phyloP scores from a whole-genome alignment of 1,284 basidiomycete genomes.

The Heterobasidion occidentale region DNA sequence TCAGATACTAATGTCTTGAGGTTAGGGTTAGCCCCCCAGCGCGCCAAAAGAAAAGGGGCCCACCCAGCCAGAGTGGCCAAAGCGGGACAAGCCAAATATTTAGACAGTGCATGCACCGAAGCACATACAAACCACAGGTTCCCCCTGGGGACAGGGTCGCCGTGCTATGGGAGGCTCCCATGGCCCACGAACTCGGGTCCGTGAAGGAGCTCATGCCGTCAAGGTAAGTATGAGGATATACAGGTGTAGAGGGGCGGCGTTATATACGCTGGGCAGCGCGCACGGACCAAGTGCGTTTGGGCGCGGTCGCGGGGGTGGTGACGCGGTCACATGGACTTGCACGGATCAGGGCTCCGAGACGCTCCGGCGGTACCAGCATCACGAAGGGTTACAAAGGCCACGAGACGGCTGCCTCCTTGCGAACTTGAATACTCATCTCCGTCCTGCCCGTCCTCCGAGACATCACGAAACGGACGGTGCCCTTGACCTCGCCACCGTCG shows the following conservation, averaged over 20 bases:
- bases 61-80: conserved; percentile 18
- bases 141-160: conserved; percentile 53
- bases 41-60: conserved; percentile 15
- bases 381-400: too few relatives aligned
- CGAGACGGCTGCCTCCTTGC: too few relatives aligned
- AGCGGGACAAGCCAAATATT: conserved; percentile 18
- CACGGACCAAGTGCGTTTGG: conserved; percentile 2
- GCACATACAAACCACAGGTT: conserved; percentile 16
- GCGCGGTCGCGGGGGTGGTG: neutral
- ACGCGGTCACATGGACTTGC: too few relatives aligned
- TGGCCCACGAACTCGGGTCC: conserved; percentile 33
- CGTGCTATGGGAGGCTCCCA: conserved; percentile 54
- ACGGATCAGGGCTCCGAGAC: too few relatives aligned
- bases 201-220: conserved; percentile 31
- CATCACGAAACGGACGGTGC: too few relatives aligned
- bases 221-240: conserved; percentile 28
- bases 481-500: too few relatives aligned
- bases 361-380: too few relatives aligned
- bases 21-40: conserved; percentile 2
- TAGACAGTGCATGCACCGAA: conserved; percentile 19
- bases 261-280: neutral
- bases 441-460: too few relatives aligned
- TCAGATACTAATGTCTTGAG: neutral
- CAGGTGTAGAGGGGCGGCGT: neutral
- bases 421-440: too few relatives aligned